Evolutionary conservation across 140 eudicot species (phyloP), one percentile per base, ranked within the genome.

Genomic region (Cichorium intybus): DNA sequence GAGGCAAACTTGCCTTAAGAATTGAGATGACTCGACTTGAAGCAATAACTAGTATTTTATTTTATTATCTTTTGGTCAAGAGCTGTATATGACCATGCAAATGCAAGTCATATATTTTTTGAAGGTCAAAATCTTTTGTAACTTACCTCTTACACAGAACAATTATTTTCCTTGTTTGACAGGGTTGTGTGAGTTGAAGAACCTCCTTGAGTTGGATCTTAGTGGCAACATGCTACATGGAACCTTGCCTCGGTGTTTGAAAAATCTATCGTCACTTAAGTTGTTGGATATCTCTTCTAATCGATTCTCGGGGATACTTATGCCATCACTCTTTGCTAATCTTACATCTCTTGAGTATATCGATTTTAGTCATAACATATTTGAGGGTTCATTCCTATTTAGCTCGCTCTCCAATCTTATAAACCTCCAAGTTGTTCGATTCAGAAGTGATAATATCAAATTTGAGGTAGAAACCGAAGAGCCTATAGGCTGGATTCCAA

Each of bases 141-240:
- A n/a, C n/a, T n/a, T n/a, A n/a, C n/a, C n/a, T n/a, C n/a, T n/a
- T n/a, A n/a, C n/a, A n/a, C n/a, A n/a, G n/a, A n/a, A n/a, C n/a
- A n/a, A n/a, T n/a, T n/a, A n/a, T 15, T n/a, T 43, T 22, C 33
- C 24, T 35, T 14, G 28, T 29, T 20, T 64, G 23, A 8, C 67
- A 79, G 84, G 74, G 9, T 41, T 79, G 0, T 79, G 84, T 35
- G 20, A 69, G 43, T 41, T 74, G 21, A 57, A 58, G 48, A 64
- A 63, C 34, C 77, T 79, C n/a, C 24, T 23, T 3, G 70, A 37
- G 54, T 23, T 77, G 51, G 73, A 56, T 22, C 58, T 77, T n/a
- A 17, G 70, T 26, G 1, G 4, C 27, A 77, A 77, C 68, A 24
- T n/a, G 17, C 6, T 77, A 5, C 17, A 18, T 4, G 82, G 82